These are phyloP conservation scores for Thuja plicata DNA, from an alignment of 83 land plant species.

Conservation along the genomic window DNA sequence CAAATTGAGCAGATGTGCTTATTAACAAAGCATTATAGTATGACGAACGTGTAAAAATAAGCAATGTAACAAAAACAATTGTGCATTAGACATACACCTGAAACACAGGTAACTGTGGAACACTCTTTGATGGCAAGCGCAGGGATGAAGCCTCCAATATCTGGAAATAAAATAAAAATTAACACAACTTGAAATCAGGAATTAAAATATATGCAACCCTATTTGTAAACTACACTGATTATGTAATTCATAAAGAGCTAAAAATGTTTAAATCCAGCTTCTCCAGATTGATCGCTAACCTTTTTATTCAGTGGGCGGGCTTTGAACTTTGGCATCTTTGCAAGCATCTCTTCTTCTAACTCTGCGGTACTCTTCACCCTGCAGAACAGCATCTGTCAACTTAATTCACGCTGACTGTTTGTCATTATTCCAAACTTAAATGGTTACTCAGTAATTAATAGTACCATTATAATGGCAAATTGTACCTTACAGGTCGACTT, in stretches of 20 bases:
- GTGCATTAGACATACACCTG: conserved; percentile 36
- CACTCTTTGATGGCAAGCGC: conserved; percentile 52
- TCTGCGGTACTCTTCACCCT: conserved; percentile 77
- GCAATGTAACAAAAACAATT: neutral
- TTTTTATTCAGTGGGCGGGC: conserved; percentile 82
- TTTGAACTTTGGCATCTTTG: conserved; percentile 85
- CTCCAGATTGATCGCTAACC: conserved; percentile 31
- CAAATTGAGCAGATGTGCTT: neutral
- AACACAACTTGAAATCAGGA: neutral
- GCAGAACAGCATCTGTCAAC: neutral
- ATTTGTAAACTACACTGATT: neutral
- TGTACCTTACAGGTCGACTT: conserved; percentile 40
- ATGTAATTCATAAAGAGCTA: neutral
- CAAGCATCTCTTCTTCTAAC: conserved; percentile 88
- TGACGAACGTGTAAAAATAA: neutral
- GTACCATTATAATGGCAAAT: neutral
- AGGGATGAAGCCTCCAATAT: conserved; percentile 66
- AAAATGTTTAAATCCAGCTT: neutral
- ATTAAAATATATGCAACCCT: neutral
- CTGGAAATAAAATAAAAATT: conserved; percentile 26
- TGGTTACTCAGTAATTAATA: neutral
- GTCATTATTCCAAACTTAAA: neutral
- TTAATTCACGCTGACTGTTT: neutral
- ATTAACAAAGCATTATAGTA: neutral
- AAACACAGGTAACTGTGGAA: conserved; percentile 68